These are phyloP conservation scores for Trypanosoma caninum DNA, from an alignment of 208 protist species.

Conservation along the genomic window DNA sequence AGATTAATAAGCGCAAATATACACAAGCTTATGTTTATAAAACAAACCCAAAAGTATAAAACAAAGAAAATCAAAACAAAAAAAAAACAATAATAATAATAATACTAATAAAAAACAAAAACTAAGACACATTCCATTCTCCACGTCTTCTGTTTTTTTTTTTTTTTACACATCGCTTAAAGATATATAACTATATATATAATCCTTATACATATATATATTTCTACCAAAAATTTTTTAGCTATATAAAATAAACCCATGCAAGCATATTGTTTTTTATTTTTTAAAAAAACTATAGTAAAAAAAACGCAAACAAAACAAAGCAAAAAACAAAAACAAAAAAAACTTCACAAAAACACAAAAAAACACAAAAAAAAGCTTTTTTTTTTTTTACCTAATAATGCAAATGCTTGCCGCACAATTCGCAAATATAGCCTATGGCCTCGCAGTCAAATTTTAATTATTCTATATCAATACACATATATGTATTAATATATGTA, in stretches of 20 bases:
- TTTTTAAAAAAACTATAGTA: background rate
- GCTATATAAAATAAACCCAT: too few relatives aligned
- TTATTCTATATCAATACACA: too few relatives aligned
- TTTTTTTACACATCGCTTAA: background rate
- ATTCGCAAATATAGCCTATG: too few relatives aligned
- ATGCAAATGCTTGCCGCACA: too few relatives aligned
- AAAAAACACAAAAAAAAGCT: conserved; percentile 23
- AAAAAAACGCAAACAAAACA: conserved; percentile 1
- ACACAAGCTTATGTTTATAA: background rate
- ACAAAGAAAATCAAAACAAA: background rate
- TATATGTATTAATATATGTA: too few relatives aligned
- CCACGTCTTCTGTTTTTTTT: background rate
- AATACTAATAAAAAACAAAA: background rate
- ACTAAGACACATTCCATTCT: background rate
- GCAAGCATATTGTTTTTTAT: too few relatives aligned
- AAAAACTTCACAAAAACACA: conserved; percentile 13
- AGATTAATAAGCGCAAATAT: background rate
- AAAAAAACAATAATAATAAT: conserved; percentile 1
- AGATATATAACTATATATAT: background rate
- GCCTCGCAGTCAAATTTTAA: too few relatives aligned
- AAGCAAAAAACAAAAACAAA: conserved; percentile 24
- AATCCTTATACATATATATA: background rate
- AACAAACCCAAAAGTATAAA: background rate
- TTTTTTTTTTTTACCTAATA: too few relatives aligned
- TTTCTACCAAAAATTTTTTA: too few relatives aligned